Percentiles rank a stretch among this genome's conserved stretches.
These are phyloP conservation scores for Enterocytospora artemiae DNA, from an alignment of 371 early-diverging fungal genomes.

Conservation along the genomic window DNA sequence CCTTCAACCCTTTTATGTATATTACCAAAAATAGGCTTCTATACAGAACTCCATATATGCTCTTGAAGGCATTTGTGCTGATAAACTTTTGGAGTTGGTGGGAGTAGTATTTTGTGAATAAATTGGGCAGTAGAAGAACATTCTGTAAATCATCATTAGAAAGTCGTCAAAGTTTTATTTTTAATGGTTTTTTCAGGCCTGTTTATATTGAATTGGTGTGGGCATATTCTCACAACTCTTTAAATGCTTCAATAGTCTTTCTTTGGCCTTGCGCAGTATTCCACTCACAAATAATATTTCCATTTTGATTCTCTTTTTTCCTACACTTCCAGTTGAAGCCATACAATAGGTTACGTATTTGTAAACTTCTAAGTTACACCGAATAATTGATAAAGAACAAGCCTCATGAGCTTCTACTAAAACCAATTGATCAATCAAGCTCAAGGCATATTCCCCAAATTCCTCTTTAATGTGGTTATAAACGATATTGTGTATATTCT, in stretches of 20 bases:
- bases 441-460: constrained; percentile 6
- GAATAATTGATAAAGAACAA: background rate
- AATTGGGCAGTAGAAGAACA: background rate
- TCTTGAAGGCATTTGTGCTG: background rate
- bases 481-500: background rate
- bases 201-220: background rate
- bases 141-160: background rate
- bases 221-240: background rate
- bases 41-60: no score
- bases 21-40: no score
- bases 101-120: background rate
- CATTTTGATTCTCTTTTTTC: background rate
- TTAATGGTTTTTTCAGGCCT: background rate
- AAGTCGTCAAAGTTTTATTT: background rate
- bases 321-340: background rate
- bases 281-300: constrained; percentile 1
- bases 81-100: background rate
- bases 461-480: background rate
- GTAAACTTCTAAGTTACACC: background rate
- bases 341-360: constrained; percentile 4
- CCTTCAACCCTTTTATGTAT: no score
- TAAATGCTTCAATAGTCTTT: background rate
- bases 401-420: background rate
- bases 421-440: background rate
- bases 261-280: constrained; percentile 2